phyloP scores from a whole-genome alignment of 1,284 basidiomycete species.

The Ustilago bromivora region DNA sequence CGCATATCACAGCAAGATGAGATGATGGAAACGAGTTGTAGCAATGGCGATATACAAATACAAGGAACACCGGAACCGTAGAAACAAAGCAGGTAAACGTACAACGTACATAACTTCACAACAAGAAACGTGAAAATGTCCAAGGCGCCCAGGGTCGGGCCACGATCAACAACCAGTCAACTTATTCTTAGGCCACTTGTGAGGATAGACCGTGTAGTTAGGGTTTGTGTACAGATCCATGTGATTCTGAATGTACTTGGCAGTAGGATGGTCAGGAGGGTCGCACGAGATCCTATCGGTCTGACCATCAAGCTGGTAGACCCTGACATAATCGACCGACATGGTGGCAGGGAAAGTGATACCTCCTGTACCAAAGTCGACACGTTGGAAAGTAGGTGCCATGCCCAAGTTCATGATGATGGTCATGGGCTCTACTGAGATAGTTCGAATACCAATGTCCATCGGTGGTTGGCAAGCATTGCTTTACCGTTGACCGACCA shows the following conservation, averaged over 20 bases:
- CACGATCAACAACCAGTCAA: slow-evolving; percentile 49
- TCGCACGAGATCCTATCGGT: slow-evolving; percentile 55
- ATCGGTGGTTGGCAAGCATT: slow-evolving; percentile 41
- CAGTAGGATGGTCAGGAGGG: slow-evolving; percentile 64
- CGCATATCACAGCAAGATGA: not conserved
- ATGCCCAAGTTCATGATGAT: slow-evolving; percentile 67
- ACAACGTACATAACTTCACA: not conserved
- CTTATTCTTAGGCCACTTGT: slow-evolving; percentile 62
- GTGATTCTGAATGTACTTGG: slow-evolving; percentile 64
- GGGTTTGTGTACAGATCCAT: slow-evolving; percentile 65
- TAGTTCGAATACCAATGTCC: slow-evolving; percentile 56
- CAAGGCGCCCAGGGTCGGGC: no score
- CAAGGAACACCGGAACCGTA: not conserved
- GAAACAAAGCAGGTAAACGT: not conserved
- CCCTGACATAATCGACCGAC: slow-evolving; percentile 61
- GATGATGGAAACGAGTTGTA: not conserved
- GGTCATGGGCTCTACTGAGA: slow-evolving; percentile 66
- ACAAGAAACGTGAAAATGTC: no score
- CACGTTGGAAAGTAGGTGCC: slow-evolving; percentile 62
- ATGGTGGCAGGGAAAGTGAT: slow-evolving; percentile 56
- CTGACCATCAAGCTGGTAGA: slow-evolving; percentile 62
- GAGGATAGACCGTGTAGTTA: slow-evolving; percentile 57
- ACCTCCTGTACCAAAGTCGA: slow-evolving; percentile 55
- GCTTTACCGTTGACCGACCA: slow-evolving; percentile 59
- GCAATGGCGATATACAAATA: slow-evolving; percentile 16